Conservation (phyloP, 768 basidiomycete genomes). For the Strobilomyces dryophilus region DNA sequence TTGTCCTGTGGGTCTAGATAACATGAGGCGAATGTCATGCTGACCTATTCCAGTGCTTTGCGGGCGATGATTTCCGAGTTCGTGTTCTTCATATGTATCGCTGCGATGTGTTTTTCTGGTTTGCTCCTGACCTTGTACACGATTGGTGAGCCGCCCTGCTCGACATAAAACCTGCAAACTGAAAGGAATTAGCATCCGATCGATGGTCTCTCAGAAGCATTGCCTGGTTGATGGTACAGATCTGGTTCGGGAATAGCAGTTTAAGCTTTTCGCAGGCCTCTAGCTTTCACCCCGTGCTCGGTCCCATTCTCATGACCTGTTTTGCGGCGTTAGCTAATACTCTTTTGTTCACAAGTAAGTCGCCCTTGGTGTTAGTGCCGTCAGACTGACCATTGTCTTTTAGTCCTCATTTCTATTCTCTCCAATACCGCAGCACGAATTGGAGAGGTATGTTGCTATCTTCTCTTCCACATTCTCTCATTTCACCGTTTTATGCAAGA, state of each 20-base stretch:
- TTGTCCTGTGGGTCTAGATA: conserved; percentile 57
- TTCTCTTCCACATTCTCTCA: neutral
- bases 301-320: conserved; percentile 72
- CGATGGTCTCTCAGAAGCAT: conserved; percentile 43
- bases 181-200: conserved; percentile 26
- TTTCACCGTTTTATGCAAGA: conserved; percentile 29
- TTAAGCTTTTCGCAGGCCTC: conserved; percentile 53
- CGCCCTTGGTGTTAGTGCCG: neutral
- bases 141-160: conserved; percentile 34
- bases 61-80: conserved; percentile 82
- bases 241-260: conserved; percentile 81
- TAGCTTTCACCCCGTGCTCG: conserved; percentile 66
- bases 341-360: conserved; percentile 73
- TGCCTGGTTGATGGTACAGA: conserved; percentile 81
- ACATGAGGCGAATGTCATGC: neutral
- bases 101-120: conserved; percentile 78
- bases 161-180: conserved; percentile 20
- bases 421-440: conserved; percentile 86
- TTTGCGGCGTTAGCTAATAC: conserved; percentile 81
- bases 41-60: conserved; percentile 50
- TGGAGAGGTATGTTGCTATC: conserved; percentile 44
- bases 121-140: conserved; percentile 53
- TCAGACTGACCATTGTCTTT: neutral
- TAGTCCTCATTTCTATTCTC: conserved; percentile 79
- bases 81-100: conserved; percentile 73